Conservation (phyloP, 768 basidiomycete genomes). For the Candolleomyces efflorescens region DNA sequence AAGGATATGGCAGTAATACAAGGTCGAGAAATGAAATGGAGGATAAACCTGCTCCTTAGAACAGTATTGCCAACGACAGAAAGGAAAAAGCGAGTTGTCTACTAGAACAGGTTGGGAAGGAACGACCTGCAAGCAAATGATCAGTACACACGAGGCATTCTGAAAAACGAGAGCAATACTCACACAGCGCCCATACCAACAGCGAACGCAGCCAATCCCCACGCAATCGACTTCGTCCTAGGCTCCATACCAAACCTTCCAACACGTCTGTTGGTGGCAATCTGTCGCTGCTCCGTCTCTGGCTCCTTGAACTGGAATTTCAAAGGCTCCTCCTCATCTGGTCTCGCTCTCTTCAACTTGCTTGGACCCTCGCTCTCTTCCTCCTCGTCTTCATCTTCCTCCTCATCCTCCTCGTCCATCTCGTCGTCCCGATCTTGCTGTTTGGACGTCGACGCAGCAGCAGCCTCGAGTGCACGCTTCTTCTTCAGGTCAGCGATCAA, state of each 20-base stretch:
- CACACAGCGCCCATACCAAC: constrained; percentile 79
- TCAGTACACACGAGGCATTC: neutral
- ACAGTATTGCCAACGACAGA: neutral
- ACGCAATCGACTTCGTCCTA: constrained; percentile 69
- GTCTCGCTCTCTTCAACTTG: constrained; percentile 49
- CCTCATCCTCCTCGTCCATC: constrained; percentile 17
- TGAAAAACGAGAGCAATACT: constrained; percentile 27
- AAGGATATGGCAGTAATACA: constrained; percentile 13
- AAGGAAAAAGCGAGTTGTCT: neutral
- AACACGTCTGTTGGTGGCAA: constrained; percentile 60
- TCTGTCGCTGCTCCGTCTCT: constrained; percentile 48
- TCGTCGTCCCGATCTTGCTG: neutral
- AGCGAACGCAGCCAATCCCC: constrained; percentile 83
- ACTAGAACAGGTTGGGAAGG: constrained; percentile 60
- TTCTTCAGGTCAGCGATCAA: constrained; percentile 71
- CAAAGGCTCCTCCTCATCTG: constrained; percentile 48
- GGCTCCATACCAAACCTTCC: constrained; percentile 55
- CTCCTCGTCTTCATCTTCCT: constrained; percentile 17
- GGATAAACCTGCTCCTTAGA: neutral
- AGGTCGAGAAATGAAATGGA: constrained; percentile 3
- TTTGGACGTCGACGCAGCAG: constrained; percentile 7
- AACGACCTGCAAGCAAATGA: constrained; percentile 37
- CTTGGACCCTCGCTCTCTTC: constrained; percentile 36
- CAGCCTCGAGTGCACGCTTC: constrained; percentile 41
- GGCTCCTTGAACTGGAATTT: constrained; percentile 69